Base-by-base conservation (phyloP, 352 stramenopile genomes). In the Pythium volutum region DNA sequence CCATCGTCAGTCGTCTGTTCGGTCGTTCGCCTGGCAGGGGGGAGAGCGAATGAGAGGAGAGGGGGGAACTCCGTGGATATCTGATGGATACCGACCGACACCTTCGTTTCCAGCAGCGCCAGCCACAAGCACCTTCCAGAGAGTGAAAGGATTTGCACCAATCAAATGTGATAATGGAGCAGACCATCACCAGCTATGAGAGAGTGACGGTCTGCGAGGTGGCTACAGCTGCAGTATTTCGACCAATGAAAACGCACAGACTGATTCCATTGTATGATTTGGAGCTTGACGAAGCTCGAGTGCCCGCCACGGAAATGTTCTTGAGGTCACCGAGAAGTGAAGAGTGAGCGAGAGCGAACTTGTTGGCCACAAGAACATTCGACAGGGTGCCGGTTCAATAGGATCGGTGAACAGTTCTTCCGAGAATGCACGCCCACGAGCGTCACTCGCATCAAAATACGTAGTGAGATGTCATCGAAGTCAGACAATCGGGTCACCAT, bases 1-100 rank as follows among this genome's bases (percentile, higher is more conserved):
- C 61, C 61, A 68, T 68, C 18, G 41, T 58, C 15, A 11, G 16
- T 36, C 31, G 31, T 36, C 14, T 36, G 23, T 10, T 36, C 18
- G 23, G 42, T 57, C n/a, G 33, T 22, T 41, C 15, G 29, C n/a
- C 14, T 31, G 42, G 6, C 11, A 15, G 34, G n/a, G 33, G 11
- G 34, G 52, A 59, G 52, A 33, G n/a, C 6, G 33, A 46, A 33
- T 9, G n/a, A 10, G 25, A 48, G 26, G 29, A 11, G 23, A 15
- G 27, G 12, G 38, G 38, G 25, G 20, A 38, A 18, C 23, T 46
- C 26, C 14, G 20, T 42, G 16, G 33, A 25, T 29, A 36, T 36
- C 31, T 36, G 31, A 36, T 36, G 31, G 31, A 36, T 36, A 36
- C 14, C 3, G 31, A n/a, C n/a, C n/a, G n/a, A n/a, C n/a, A n/a